These are phyloP conservation scores for Porodaedalea pini DNA, from an alignment of 1,284 basidiomycete genomes.

Conservation along the genomic window DNA sequence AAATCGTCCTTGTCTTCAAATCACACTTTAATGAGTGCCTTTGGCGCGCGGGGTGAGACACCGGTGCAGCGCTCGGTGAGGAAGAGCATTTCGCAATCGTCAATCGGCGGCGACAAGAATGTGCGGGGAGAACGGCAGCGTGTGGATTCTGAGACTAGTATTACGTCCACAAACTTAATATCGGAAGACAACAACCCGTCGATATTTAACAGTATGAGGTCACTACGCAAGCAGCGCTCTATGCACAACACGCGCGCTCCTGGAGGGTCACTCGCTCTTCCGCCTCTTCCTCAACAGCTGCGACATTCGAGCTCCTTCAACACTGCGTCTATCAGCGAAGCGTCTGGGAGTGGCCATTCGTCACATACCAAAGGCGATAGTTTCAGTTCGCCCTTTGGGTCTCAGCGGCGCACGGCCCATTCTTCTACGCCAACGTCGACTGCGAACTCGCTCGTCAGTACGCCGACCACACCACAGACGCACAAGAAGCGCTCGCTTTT, in stretches of 20 bases:
- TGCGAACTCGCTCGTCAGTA: slow-evolving; percentile 4
- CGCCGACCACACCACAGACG: slow-evolving; percentile 20
- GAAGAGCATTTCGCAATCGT: slow-evolving; percentile 19
- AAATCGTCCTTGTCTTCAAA: slow-evolving; percentile 18
- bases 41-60: slow-evolving; percentile 14
- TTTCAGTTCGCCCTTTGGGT: slow-evolving; percentile 3
- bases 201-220: slow-evolving; percentile 10
- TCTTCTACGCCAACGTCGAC: slow-evolving; percentile 4
- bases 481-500: slow-evolving; percentile 20
- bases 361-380: slow-evolving; percentile 10
- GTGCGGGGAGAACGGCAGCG: slow-evolving; percentile 10
- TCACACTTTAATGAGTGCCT: slow-evolving; percentile 13
- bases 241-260: slow-evolving; percentile 21
- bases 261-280: slow-evolving; percentile 13
- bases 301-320: slow-evolving; percentile 22
- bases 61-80: slow-evolving; percentile 16
- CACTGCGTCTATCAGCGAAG: slow-evolving; percentile 1
- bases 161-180: not conserved
- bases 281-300: slow-evolving; percentile 14
- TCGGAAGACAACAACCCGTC: slow-evolving; percentile 14
- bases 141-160: slow-evolving; percentile 16
- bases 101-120: not conserved
- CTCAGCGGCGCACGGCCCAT: slow-evolving; percentile 14
- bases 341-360: not conserved
- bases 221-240: slow-evolving; percentile 23